A percentile compares a stretch with the other conserved stretches of the same genome.
Conservation (phyloP, 139 green algal genomes). For the Chloropicon primus region DNA sequence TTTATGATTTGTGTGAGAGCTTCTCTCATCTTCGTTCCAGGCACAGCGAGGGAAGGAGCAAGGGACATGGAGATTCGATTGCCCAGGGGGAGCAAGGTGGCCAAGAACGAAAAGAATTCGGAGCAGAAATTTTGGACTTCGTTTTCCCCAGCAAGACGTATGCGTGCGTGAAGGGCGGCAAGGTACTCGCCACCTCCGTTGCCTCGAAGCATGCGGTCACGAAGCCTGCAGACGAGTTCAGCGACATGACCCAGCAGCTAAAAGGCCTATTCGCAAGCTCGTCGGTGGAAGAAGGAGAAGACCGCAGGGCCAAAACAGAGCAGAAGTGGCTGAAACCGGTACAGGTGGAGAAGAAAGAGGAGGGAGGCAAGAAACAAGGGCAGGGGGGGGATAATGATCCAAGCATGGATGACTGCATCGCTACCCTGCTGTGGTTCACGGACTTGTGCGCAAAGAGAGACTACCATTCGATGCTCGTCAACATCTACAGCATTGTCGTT, state of each 20-base stretch:
- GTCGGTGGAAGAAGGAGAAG: too few species aligned
- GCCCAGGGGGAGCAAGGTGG: neutral
- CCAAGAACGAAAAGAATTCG: neutral
- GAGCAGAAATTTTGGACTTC: neutral
- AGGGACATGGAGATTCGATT: neutral
- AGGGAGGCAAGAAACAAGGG: too few species aligned
- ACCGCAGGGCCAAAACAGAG: too few species aligned
- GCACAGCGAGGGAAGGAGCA: neutral
- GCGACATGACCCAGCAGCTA: neutral
- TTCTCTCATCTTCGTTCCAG: neutral
- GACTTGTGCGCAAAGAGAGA: constrained; percentile 2
- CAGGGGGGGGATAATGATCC: too few species aligned
- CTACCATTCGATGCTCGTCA: neutral
- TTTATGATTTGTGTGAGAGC: neutral
- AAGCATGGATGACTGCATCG: neutral
- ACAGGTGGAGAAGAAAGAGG: too few species aligned
- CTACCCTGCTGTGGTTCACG: neutral
- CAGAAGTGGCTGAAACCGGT: too few species aligned
- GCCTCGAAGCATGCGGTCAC: neutral
- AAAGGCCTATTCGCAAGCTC: neutral
- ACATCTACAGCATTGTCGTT: constrained; percentile 1
- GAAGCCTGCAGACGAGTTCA: neutral
- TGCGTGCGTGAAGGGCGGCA: neutral
- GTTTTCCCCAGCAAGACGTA: neutral
- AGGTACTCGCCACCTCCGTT: neutral